These are phyloP conservation scores for Bretschneidera sinensis DNA, from an alignment of 345 rosid species.

Conservation along the genomic window DNA sequence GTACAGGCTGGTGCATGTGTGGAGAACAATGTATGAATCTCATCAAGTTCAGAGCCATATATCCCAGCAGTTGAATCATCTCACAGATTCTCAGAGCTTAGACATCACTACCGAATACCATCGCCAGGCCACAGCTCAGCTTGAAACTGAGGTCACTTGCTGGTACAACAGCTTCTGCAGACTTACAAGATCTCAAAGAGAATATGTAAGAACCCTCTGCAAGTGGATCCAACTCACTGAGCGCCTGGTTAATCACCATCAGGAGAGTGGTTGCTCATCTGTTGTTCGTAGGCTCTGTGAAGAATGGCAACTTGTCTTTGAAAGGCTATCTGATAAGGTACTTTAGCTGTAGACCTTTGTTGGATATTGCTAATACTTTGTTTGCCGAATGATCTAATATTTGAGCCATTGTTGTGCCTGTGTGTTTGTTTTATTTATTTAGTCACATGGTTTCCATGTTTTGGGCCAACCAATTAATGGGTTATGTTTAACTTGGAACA, in stretches of 20 bases:
- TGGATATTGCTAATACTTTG: background rate
- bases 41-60: constrained; percentile 74
- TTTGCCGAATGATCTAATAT: background rate
- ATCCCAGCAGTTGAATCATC: constrained; percentile 60
- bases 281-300: constrained; percentile 55
- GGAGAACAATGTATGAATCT: constrained; percentile 75
- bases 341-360: background rate
- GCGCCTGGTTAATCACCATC: constrained; percentile 45
- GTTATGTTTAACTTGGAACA: background rate
- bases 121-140: constrained; percentile 72
- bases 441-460: too few species aligned
- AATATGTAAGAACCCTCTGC: constrained; percentile 58
- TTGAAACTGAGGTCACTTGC: constrained; percentile 61
- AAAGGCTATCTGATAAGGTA: constrained; percentile 78
- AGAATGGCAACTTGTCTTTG: constrained; percentile 59
- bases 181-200: constrained; percentile 56
- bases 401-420: too few species aligned
- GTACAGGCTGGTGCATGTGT: constrained; percentile 59
- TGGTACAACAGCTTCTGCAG: constrained; percentile 80
- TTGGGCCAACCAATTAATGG: background rate
- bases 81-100: constrained; percentile 36
- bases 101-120: constrained; percentile 63
- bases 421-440: too few species aligned
- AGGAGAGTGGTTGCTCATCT: constrained; percentile 40
- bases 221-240: constrained; percentile 63